Evolutionary conservation across 805 yeast species (phyloP), one percentile per base, ranked within the genome.

Genomic region (Pichia nakasei): DNA sequence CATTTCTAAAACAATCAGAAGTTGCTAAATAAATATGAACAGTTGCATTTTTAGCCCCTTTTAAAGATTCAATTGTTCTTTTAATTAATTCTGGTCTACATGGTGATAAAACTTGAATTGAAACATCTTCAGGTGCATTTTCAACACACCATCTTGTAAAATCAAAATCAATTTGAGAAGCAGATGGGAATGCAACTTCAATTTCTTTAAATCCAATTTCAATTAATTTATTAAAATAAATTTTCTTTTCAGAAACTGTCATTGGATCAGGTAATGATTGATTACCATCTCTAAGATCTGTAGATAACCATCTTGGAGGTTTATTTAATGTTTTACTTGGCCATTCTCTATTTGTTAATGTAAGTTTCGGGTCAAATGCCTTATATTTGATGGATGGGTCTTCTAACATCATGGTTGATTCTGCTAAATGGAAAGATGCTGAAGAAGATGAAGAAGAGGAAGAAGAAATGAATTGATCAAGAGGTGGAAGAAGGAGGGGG

Each of bases 251-350:
- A n/a, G 68, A 80, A 36, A 82, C 69, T n/a, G 82, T 70, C 94
- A 84, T 84, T 43, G 93, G 94, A 57, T 84, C 93, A 0, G 93
- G 91, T 52, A 84, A 70, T 6, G 89, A 80, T 65, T 84, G 93
- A 63, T 84, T 84, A 27, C 94, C 94, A 58, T 84, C 94, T 55
- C 94, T 73, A 48, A 84, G 69, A 57, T 85, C 94, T 4, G 94
- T 84, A 19, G 89, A 80, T 38, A 85, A 67, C 93, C 93, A 84
- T 52, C 93, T 68, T 19, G 94, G 94, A 3, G 88, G 75, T 57
- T 74, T 74, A 41, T 66, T 67, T 45, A 85, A 59, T 15, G 72
- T 63, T 46, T 70, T 70, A 32, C 69, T 56, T 1, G 94, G 94
- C 94, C 94, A 84, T 48, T 73, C 71, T 45, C 93, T 73, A 48